Conservation (phyloP, 1,139 yeast species). For the Lodderomyces elongisporus region DNA sequence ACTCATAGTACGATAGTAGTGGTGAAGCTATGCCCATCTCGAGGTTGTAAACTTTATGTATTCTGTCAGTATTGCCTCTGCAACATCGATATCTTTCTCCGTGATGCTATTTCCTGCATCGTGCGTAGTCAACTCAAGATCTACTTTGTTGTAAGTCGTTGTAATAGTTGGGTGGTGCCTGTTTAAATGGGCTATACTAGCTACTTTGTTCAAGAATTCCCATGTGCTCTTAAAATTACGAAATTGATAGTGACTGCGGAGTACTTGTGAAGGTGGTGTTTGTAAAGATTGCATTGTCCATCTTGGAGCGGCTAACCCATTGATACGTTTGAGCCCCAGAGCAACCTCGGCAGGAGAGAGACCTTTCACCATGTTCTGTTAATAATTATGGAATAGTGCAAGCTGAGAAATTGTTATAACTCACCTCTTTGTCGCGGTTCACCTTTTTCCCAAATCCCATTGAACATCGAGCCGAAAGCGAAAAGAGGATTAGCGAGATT, state of each 20-base stretch:
- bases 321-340: constrained; percentile 9
- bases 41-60: no score
- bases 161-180: constrained; percentile 74
- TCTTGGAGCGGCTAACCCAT: constrained; percentile 9
- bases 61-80: constrained; percentile 29
- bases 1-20: no score
- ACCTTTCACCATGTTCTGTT: no score
- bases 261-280: constrained; percentile 10
- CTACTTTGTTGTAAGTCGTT: constrained; percentile 59
- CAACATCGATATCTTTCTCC: constrained; percentile 56
- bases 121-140: constrained; percentile 60
- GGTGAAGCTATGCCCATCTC: no score
- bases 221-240: constrained; percentile 56
- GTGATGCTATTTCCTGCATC: constrained; percentile 55
- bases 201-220: constrained; percentile 58
- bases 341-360: not conserved
- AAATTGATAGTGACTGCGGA: constrained; percentile 30
- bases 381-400: no score
- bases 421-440: no score
- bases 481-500: no score
- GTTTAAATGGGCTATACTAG: constrained; percentile 52
- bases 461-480: no score
- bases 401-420: no score
- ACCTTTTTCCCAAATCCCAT: no score
- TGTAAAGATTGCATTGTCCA: constrained; percentile 12